phyloP scores from a whole-genome alignment of 345 rosid genomes.

The Microthlaspi erraticum region DNA sequence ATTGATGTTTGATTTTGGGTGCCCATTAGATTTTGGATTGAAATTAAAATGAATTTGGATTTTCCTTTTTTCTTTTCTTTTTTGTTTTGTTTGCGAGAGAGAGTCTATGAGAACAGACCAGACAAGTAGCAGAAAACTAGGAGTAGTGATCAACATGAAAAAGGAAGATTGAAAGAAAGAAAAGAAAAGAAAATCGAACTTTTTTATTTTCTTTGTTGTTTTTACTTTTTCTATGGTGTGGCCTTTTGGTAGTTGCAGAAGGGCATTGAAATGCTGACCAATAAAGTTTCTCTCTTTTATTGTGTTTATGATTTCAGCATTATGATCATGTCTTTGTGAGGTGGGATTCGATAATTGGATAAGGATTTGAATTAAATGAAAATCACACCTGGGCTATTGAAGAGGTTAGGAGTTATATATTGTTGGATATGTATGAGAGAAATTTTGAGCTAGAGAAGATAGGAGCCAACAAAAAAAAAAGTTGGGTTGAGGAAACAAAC shows the following conservation, averaged over 20 bases:
- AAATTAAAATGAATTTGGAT: conserved; percentile 34
- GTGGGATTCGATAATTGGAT: conserved; percentile 58
- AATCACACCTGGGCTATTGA: conserved; percentile 22
- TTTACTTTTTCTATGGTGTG: conserved; percentile 24
- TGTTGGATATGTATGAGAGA: conserved; percentile 17
- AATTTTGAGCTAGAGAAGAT: neutral
- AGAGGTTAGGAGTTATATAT: neutral
- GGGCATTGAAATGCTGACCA: conserved; percentile 61
- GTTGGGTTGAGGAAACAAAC: conserved; percentile 18
- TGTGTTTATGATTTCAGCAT: conserved; percentile 34
- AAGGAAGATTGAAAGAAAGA: neutral
- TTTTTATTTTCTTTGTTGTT: neutral
- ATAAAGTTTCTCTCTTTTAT: conserved; percentile 33
- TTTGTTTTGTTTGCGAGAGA: neutral
- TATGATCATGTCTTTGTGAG: conserved; percentile 48
- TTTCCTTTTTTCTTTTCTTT: conserved; percentile 35
- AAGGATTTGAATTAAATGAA: conserved; percentile 30
- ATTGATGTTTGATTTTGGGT: conserved; percentile 46
- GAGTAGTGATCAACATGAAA: conserved; percentile 37
- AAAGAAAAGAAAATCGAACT: conserved; percentile 4
- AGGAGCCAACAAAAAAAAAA: neutral
- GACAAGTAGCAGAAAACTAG: conserved; percentile 45
- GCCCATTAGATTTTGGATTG: conserved; percentile 36
- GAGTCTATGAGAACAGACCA: conserved; percentile 38
- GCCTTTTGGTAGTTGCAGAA: conserved; percentile 74